Conservation (phyloP, 441 rosid species). For the Raphanus hybrid region DNA sequence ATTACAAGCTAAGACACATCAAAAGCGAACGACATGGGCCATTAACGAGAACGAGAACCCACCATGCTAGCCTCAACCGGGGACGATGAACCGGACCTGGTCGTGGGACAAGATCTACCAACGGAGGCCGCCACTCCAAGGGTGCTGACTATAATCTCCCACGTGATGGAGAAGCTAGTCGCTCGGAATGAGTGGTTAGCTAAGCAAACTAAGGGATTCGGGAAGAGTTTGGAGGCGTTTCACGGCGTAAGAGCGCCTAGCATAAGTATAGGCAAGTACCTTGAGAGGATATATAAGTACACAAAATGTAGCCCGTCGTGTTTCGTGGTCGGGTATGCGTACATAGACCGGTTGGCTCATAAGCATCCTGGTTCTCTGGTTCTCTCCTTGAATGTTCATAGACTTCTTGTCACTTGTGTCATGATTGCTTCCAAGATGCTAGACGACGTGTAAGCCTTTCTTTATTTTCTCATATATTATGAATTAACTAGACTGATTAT, state of each 20-base stretch:
- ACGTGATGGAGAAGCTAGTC: slow-evolving; percentile 69
- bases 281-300: slow-evolving; percentile 87
- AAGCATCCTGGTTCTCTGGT: slow-evolving; percentile 75
- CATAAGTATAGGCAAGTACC: slow-evolving; percentile 75
- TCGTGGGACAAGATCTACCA: slow-evolving; percentile 35
- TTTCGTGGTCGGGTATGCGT: slow-evolving; percentile 82
- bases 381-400: slow-evolving; percentile 72
- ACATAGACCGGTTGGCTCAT: slow-evolving; percentile 75
- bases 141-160: slow-evolving; percentile 68
- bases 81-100: slow-evolving; percentile 36
- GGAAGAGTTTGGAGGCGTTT: slow-evolving; percentile 69
- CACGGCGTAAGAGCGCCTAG: slow-evolving; percentile 75
- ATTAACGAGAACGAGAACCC: slow-evolving; percentile 28
- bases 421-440: slow-evolving; percentile 88
- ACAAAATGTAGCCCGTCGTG: slow-evolving; percentile 87
- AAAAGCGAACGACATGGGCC: slow-evolving; percentile 31
- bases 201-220: slow-evolving; percentile 44
- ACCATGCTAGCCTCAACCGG: slow-evolving; percentile 37
- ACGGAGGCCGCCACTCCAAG: slow-evolving; percentile 52
- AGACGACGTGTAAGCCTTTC: slow-evolving; percentile 73
- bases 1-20: slow-evolving; percentile 26
- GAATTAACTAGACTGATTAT: too few relatives aligned
- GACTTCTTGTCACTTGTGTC: slow-evolving; percentile 78
- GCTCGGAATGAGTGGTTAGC: slow-evolving; percentile 67
- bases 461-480: too few relatives aligned